phyloP scores from a whole-genome alignment of 805 yeast species.

The Yamadazyma laniorum region DNA sequence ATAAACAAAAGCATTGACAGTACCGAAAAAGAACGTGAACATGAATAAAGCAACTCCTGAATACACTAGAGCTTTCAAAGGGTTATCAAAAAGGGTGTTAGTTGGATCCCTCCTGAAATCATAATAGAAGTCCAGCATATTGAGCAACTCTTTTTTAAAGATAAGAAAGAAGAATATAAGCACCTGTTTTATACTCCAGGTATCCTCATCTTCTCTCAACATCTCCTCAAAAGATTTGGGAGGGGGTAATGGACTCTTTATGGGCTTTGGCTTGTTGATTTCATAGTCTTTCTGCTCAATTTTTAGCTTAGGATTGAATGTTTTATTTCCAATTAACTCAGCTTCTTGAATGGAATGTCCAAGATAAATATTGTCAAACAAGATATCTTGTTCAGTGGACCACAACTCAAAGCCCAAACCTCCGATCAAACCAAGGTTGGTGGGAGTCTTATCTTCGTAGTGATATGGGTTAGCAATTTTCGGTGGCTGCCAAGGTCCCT shows the following conservation, averaged over 20 bases:
- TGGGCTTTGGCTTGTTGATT: constrained; percentile 39
- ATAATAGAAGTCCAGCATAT: constrained; percentile 31
- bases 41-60: constrained; percentile 40
- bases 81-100: constrained; percentile 42
- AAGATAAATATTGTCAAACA: constrained; percentile 80
- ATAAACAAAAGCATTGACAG: constrained; percentile 36
- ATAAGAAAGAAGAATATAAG: constrained; percentile 19
- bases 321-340: constrained; percentile 74
- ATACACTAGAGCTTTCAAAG: constrained; percentile 50
- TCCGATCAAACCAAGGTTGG: constrained; percentile 65
- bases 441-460: constrained; percentile 56
- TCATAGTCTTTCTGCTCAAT: constrained; percentile 48
- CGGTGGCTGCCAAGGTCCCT: constrained; percentile 77
- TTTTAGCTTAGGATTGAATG: constrained; percentile 56
- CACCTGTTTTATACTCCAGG: constrained; percentile 15
- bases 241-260: constrained; percentile 44
- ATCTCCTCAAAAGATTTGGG: constrained; percentile 40
- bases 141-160: constrained; percentile 18
- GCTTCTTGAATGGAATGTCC: constrained; percentile 87
- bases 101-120: constrained; percentile 47
- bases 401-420: constrained; percentile 87
- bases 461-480: constrained; percentile 67
- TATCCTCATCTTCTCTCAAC: constrained; percentile 18
- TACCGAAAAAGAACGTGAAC: constrained; percentile 43
- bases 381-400: constrained; percentile 74